phyloP scores from a whole-genome alignment of 2,329 filamentous ascomycete genomes.

The Trichoderma gracile region DNA sequence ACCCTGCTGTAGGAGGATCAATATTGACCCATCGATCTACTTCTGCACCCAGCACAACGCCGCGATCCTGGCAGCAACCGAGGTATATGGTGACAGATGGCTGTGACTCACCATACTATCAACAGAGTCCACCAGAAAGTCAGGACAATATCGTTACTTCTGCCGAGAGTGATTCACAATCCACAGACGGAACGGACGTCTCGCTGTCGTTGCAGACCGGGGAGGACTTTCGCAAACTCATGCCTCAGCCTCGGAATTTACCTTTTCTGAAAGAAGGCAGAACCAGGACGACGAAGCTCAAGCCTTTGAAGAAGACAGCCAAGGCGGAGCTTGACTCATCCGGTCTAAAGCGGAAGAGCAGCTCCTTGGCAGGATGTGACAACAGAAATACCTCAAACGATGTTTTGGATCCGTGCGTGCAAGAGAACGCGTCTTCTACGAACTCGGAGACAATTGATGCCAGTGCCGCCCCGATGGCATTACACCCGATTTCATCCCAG shows the following conservation, averaged over 20 bases:
- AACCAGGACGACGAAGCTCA: neutral
- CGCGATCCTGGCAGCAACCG: too few relatives aligned
- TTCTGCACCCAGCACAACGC: neutral
- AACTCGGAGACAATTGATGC: neutral
- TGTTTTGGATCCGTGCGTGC: too few relatives aligned
- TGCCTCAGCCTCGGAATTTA: constrained; percentile 38
- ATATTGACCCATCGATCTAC: neutral
- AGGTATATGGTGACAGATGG: neutral
- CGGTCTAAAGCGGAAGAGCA: neutral
- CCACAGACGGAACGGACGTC: neutral
- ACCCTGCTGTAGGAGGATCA: neutral
- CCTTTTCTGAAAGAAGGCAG: constrained; percentile 30
- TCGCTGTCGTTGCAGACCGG: neutral
- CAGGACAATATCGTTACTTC: neutral
- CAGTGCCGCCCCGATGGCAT: neutral
- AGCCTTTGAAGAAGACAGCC: neutral
- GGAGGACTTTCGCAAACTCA: constrained; percentile 33
- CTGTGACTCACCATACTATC: neutral
- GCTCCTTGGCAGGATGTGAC: neutral
- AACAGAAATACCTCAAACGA: neutral
- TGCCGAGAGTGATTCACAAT: neutral
- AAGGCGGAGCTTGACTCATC: neutral
- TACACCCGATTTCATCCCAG: neutral
- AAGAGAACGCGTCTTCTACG: too few relatives aligned
- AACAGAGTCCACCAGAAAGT: neutral